Conservation (phyloP, 2,329 filamentous ascomycete species). For the Apiospora marii region DNA sequence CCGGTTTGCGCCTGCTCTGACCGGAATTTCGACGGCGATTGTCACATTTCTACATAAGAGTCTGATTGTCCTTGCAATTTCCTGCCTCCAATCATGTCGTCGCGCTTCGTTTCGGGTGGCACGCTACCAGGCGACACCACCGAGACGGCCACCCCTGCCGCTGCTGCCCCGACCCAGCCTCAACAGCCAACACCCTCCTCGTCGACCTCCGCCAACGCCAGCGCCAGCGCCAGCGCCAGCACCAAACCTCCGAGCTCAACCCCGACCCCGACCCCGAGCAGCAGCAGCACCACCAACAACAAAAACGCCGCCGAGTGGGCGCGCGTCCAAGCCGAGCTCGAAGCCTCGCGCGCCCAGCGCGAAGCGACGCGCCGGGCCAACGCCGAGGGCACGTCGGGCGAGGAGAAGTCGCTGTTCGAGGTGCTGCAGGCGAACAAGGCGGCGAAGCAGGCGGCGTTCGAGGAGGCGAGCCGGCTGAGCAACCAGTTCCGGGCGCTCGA, state of each 20-base stretch:
- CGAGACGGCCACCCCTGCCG: conserved; percentile 29
- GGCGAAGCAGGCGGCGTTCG: conserved; percentile 83
- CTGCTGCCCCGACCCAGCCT: not conserved
- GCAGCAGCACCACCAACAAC: conserved; percentile 17
- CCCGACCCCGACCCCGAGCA: conserved; percentile 21
- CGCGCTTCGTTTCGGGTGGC: conserved; percentile 64
- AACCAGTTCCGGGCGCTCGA: conserved; percentile 83
- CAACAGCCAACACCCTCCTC: conserved; percentile 28
- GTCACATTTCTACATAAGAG: not conserved
- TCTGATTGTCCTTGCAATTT: not conserved
- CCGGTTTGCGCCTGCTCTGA: not conserved
- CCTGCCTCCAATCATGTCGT: conserved; percentile 50
- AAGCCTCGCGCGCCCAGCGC: conserved; percentile 63
- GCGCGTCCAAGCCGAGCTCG: conserved; percentile 69
- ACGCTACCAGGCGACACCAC: conserved; percentile 52
- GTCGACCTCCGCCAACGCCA: conserved; percentile 10
- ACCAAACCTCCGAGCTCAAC: conserved; percentile 28
- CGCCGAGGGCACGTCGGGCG: conserved; percentile 49
- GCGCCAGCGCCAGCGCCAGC: conserved; percentile 2
- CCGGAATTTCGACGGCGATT: not conserved
- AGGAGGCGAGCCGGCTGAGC: conserved; percentile 73
- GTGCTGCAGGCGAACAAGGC: conserved; percentile 85
- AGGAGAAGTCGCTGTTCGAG: conserved; percentile 72
- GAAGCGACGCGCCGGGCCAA: conserved; percentile 54
- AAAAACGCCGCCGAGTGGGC: conserved; percentile 57